phyloP scores from a whole-genome alignment of 345 rosid species.

The Pugionium dolabratum region DNA sequence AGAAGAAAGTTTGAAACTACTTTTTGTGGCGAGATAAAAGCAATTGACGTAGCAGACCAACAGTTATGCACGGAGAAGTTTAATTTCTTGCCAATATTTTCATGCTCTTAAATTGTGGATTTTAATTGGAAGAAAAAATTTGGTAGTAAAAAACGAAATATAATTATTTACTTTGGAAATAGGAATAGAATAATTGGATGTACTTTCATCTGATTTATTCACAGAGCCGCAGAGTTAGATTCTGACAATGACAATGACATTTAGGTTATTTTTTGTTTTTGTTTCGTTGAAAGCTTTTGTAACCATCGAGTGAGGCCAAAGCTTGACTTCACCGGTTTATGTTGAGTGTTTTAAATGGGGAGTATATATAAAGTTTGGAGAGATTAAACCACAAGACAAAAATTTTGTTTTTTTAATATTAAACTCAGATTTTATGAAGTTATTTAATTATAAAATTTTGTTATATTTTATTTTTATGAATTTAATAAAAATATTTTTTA shows the following conservation, averaged over 20 bases:
- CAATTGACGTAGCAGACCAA: slow-evolving; percentile 14
- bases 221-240: slow-evolving; percentile 23
- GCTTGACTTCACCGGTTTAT: too few relatives aligned
- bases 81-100: slow-evolving; percentile 23
- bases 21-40: slow-evolving; percentile 18
- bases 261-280: not conserved
- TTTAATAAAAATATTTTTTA: too few relatives aligned
- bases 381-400: too few relatives aligned
- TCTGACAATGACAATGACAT: slow-evolving; percentile 14
- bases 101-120: slow-evolving; percentile 23
- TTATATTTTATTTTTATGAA: too few relatives aligned
- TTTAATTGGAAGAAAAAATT: slow-evolving; percentile 24
- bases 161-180: too few relatives aligned
- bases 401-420: too few relatives aligned
- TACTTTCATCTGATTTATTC: slow-evolving; percentile 6
- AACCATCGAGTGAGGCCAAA: not conserved
- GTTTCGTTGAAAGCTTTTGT: not conserved
- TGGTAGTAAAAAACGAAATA: slow-evolving; percentile 1
- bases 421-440: too few relatives aligned
- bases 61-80: not conserved
- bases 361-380: too few relatives aligned
- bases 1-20: not conserved
- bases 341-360: too few relatives aligned
- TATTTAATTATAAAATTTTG: too few relatives aligned
- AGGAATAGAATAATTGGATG: slow-evolving; percentile 4